Percentiles rank a stretch among this genome's conserved stretches.
Conservation (phyloP, 208 protist species). For the Leishmania martiniquensis region DNA sequence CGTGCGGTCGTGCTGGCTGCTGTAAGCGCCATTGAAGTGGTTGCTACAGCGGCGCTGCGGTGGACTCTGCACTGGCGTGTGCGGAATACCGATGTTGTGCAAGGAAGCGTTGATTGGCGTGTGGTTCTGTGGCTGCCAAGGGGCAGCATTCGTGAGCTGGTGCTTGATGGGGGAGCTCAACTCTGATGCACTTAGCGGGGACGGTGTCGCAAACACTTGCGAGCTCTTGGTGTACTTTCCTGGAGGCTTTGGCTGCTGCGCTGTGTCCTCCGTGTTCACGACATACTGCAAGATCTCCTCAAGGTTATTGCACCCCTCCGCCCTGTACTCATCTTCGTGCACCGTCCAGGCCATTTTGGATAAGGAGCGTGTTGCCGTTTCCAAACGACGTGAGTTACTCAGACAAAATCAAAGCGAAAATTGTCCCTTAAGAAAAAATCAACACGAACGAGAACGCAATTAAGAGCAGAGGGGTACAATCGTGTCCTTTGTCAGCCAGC, state of each 20-base stretch:
- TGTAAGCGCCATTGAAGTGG: conserved; percentile 18
- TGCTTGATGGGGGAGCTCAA: conserved; percentile 45
- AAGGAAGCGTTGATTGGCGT: conserved; percentile 40
- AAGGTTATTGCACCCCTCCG: conserved; percentile 47
- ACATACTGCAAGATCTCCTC: conserved; percentile 52
- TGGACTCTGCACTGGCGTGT: conserved; percentile 21
- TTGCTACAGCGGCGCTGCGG: conserved; percentile 26
- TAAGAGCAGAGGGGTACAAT: conserved; percentile 5
- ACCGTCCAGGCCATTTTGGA: conserved; percentile 72
- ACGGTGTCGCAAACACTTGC: conserved; percentile 69
- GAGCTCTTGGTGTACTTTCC: conserved; percentile 82
- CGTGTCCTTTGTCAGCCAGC: background rate
- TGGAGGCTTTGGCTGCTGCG: conserved; percentile 21
- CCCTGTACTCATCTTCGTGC: conserved; percentile 83
- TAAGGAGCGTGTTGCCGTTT: background rate
- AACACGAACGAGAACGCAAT: conserved; percentile 6
- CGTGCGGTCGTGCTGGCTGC: conserved; percentile 17
- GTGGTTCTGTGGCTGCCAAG: conserved; percentile 37
- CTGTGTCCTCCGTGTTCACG: conserved; percentile 41
- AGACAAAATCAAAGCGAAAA: background rate
- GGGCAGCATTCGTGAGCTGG: conserved; percentile 32
- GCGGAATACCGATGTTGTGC: conserved; percentile 14
- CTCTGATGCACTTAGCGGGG: conserved; percentile 45
- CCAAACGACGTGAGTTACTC: background rate
- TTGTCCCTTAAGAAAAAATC: background rate